Base-by-base conservation (phyloP, 805 yeast species). In the Zygoascus biomembranicola region DNA sequence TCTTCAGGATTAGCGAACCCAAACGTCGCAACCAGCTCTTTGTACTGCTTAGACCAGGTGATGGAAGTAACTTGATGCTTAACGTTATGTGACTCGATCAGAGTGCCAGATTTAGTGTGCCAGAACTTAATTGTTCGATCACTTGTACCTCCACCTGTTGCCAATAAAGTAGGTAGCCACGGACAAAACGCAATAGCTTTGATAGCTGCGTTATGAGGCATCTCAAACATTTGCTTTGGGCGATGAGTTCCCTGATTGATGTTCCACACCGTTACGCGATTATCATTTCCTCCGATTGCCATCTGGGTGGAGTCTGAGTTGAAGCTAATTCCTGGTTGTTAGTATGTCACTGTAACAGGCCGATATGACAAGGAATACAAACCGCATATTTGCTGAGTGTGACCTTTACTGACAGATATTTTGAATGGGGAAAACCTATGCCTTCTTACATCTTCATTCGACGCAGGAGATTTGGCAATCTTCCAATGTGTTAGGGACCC, bases 171-270 rank as follows among this genome's bases (percentile, higher is more conserved):
- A 13, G 80, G 80, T 18, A 88, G 77, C 97, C 97, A 90, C 0
- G 97, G 97, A 64, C 97, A 90, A 61, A 80, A 90, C 2, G 92
- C 85, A 46, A 90, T 72, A 0, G 96, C 97, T 61, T 90, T 90
- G 0, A 90, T 90, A 0, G 97, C 97, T 1, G 96, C 95, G 2
- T 73, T 70, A 62, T 90, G 97, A 0, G 76, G 79, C 10, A 49
- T 26, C 9, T 68, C 64, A 63, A 75, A 80, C 55, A 70, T 67
- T 48, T 78, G 60, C 20, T 52, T 61, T 9, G 92, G 85, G 8
- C 16, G 13, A 0, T 63, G 52, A 3, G 56, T 44, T 4, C 69
- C 54, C 51, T 73, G 64, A 1, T 70, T 51, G 19, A 86, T 75
- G 59, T 85, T 81, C 96, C 96, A 90, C 1, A 90, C 71, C 0